A percentile compares a stretch with the other conserved stretches of the same genome.
phyloP scores from a whole-genome alignment of 768 basidiomycete genomes.

The Cantharellus anzutake region DNA sequence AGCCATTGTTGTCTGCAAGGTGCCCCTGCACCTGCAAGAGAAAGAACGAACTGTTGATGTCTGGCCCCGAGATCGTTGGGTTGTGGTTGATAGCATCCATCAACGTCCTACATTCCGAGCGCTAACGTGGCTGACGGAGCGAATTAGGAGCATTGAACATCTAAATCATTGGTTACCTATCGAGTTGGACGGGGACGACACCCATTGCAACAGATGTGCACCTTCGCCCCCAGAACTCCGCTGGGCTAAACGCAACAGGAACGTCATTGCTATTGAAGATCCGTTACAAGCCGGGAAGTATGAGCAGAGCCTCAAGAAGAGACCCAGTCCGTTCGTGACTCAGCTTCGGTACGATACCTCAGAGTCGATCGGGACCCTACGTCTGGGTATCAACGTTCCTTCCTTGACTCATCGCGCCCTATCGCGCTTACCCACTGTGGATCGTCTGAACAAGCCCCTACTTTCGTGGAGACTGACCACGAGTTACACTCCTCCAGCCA shows the following conservation, averaged over 20 bases:
- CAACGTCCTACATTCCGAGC: conserved; percentile 66
- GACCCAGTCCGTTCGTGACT: conserved; percentile 74
- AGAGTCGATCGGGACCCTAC: conserved; percentile 40
- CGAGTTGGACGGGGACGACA: conserved; percentile 22
- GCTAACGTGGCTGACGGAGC: conserved; percentile 74
- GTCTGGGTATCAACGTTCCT: conserved; percentile 74
- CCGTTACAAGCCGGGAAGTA: conserved; percentile 73
- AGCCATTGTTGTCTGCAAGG: conserved; percentile 58
- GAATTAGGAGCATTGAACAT: conserved; percentile 56
- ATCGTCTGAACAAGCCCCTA: conserved; percentile 24
- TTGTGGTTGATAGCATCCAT: conserved; percentile 69
- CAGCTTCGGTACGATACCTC: conserved; percentile 47
- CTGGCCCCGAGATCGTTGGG: conserved; percentile 61
- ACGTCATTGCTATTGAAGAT: conserved; percentile 56
- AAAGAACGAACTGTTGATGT: conserved; percentile 48
- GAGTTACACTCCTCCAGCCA: conserved; percentile 48
- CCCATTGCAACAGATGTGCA: conserved; percentile 62
- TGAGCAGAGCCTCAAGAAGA: conserved; percentile 69
- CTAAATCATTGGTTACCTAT: conserved; percentile 52
- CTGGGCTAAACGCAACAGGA: conserved; percentile 44
- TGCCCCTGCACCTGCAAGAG: conserved; percentile 29
- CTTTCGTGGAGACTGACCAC: conserved; percentile 73
- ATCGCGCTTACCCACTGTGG: conserved; percentile 44
- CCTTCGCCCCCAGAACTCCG: conserved; percentile 56
- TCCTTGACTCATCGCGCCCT: conserved; percentile 76